Conservation (phyloP, 2,329 filamentous ascomycete species). For the Aspergillus ochraceoroseus region DNA sequence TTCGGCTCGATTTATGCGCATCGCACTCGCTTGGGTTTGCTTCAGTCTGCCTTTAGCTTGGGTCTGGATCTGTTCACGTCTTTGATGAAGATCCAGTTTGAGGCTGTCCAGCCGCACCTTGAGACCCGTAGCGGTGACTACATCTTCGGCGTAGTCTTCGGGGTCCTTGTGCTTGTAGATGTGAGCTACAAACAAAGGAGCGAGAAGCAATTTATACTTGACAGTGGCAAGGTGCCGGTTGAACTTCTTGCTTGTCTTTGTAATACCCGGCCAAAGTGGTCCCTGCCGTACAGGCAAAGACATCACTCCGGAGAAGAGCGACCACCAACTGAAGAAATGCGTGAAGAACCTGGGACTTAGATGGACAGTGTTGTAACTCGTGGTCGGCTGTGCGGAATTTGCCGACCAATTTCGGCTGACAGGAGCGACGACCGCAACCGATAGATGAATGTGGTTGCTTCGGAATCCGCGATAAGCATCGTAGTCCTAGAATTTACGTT, state of each 20-base stretch:
- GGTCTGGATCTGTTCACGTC: conserved; percentile 85
- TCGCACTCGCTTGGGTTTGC: conserved; percentile 77
- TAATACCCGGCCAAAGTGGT: conserved; percentile 79
- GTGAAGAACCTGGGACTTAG: conserved; percentile 94
- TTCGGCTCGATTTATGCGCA: conserved; percentile 93
- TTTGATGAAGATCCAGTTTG: conserved; percentile 92
- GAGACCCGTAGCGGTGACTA: conserved; percentile 88
- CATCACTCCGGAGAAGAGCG: conserved; percentile 89
- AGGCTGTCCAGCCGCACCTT: conserved; percentile 96
- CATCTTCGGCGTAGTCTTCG: conserved; percentile 72
- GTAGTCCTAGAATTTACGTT: conserved; percentile 51
- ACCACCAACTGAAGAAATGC: conserved; percentile 98
- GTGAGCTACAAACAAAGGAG: conserved; percentile 89
- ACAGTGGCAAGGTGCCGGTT: conserved; percentile 95
- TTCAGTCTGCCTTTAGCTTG: conserved; percentile 70
- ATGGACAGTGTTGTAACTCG: conserved; percentile 95
- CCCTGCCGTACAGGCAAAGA: conserved; percentile 92
- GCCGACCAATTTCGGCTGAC: conserved; percentile 81
- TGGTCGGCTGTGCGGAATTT: conserved; percentile 67
- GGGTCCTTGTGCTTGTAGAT: conserved; percentile 98
- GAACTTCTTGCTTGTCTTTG: conserved; percentile 98
- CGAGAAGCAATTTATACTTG: conserved; percentile 91
- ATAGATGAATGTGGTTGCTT: conserved; percentile 94
- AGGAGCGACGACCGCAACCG: conserved; percentile 82
- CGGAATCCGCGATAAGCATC: conserved; percentile 97